Conservation (phyloP, 2,329 filamentous ascomycete species). For the Neonectria ditissima region DNA sequence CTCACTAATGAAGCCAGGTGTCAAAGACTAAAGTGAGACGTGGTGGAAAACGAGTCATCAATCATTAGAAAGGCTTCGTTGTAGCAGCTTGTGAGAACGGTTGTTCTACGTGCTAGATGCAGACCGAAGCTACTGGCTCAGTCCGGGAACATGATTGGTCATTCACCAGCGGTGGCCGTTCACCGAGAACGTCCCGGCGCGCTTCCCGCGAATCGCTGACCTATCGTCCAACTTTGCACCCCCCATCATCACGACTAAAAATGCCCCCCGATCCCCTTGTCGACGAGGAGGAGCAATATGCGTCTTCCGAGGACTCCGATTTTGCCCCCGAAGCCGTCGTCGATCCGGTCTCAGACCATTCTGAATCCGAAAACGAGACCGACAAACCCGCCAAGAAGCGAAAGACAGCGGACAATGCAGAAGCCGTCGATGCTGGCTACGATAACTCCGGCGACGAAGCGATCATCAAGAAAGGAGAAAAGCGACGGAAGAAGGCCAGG, state of each 20-base stretch:
- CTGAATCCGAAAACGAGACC: slow-evolving; percentile 61
- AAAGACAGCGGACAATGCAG: slow-evolving; percentile 35
- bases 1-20: neutral
- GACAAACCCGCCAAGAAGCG: slow-evolving; percentile 45
- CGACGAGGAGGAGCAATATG: slow-evolving; percentile 70
- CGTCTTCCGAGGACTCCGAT: slow-evolving; percentile 79
- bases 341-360: slow-evolving; percentile 61
- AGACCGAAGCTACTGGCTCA: neutral
- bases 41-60: neutral
- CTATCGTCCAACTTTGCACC: slow-evolving; percentile 10
- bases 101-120: neutral
- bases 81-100: neutral
- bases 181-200: slow-evolving; percentile 22
- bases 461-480: slow-evolving; percentile 72
- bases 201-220: slow-evolving; percentile 14
- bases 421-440: slow-evolving; percentile 61
- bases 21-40: neutral
- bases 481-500: slow-evolving; percentile 60
- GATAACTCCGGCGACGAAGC: slow-evolving; percentile 80
- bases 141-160: slow-evolving; percentile 34
- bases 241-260: slow-evolving; percentile 30
- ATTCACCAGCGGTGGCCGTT: slow-evolving; percentile 23
- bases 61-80: no score
- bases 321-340: slow-evolving; percentile 71
- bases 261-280: slow-evolving; percentile 58